A percentile compares a stretch with the other conserved stretches of the same genome.
These are phyloP conservation scores for Mucor saturninus DNA, from an alignment of 371 early-diverging fungal genomes.

Conservation along the genomic window DNA sequence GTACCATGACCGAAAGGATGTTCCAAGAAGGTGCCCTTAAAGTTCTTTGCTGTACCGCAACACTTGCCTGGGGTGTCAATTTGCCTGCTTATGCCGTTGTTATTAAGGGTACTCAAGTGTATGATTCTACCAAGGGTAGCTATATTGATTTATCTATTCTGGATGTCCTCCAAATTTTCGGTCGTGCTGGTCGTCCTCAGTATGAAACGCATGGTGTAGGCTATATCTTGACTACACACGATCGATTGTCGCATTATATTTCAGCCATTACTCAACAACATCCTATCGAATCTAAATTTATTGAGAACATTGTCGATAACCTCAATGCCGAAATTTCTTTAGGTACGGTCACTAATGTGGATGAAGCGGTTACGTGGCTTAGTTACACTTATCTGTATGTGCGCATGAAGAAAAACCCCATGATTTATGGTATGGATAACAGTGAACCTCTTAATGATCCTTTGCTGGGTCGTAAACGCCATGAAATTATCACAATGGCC, in stretches of 20 bases:
- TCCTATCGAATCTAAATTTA: conserved; percentile 97
- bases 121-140: conserved; percentile 91
- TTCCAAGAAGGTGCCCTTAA: conserved; percentile 91
- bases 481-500: conserved; percentile 77
- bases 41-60: conserved; percentile 98
- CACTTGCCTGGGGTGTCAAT: conserved; percentile 99
- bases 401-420: conserved; percentile 95
- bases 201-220: conserved; percentile 94
- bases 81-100: conserved; percentile 99
- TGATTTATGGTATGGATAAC: conserved; percentile 88
- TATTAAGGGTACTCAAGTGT: conserved; percentile 98
- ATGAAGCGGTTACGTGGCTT: conserved; percentile 97
- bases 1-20: conserved; percentile 86
- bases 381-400: conserved; percentile 97
- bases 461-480: conserved; percentile 71
- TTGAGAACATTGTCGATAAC: conserved; percentile 87
- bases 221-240: conserved; percentile 90
- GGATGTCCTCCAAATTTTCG: conserved; percentile 99
- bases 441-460: conserved; percentile 81
- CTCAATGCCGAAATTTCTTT: conserved; percentile 97
- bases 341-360: conserved; percentile 91
- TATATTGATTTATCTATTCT: conserved; percentile 93
- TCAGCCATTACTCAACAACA: conserved; percentile 95
- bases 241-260: conserved; percentile 92
- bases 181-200: conserved; percentile 99